A percentile compares a stretch with the other conserved stretches of the same genome.
phyloP scores from a whole-genome alignment of 305 asterid genomes.

The Withania somnifera region DNA sequence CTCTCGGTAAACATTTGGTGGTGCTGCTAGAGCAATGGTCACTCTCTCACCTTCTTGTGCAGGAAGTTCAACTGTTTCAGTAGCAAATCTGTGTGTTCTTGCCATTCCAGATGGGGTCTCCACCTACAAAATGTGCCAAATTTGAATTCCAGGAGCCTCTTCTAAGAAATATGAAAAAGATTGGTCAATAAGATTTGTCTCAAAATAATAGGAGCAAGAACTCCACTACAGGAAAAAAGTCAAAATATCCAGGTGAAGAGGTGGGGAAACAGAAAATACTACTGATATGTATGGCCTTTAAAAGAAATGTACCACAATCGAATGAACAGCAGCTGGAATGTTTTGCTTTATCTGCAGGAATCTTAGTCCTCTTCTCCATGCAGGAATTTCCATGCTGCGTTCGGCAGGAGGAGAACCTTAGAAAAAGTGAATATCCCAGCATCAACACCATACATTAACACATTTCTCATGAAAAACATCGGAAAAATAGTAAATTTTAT shows the following conservation, averaged over 20 bases:
- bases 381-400: conserved; percentile 99
- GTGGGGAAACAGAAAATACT: background rate
- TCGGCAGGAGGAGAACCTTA: conserved; percentile 99
- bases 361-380: conserved; percentile 81
- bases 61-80: conserved; percentile 92
- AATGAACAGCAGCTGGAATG: conserved; percentile 85
- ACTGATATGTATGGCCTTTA: background rate
- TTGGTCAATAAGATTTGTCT: background rate
- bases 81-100: conserved; percentile 88
- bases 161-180: background rate
- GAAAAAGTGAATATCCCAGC: conserved; percentile 84
- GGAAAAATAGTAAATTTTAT: background rate
- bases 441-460: conserved; percentile 47
- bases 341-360: conserved; percentile 67
- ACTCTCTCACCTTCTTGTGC: conserved; percentile 95
- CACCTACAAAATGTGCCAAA: conserved; percentile 38
- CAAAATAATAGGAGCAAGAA: background rate
- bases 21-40: conserved; percentile 86
- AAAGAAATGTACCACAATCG: conserved; percentile 61
- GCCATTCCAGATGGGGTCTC: conserved; percentile 87
- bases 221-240: background rate
- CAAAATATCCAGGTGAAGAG: conserved; percentile 1
- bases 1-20: conserved; percentile 47
- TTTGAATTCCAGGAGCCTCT: background rate
- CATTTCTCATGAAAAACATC: conserved; percentile 1